Percentiles rank a stretch among this genome's conserved stretches.
Conservation (phyloP, 306 rosid genomes). For the Glycine soja region DNA sequence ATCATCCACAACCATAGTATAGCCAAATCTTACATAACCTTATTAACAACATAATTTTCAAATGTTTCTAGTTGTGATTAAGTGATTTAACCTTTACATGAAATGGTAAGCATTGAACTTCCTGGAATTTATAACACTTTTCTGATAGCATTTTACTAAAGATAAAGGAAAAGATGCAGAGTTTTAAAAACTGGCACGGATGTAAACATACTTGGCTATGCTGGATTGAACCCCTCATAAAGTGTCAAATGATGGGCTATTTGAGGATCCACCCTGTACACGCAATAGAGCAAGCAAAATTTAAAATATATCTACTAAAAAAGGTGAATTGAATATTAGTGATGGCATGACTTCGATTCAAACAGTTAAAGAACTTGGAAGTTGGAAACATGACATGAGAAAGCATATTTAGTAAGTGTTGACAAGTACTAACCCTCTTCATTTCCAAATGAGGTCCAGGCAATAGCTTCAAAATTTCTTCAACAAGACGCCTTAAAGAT, state of each 20-base stretch:
- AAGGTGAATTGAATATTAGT: no score
- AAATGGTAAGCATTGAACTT: conserved; percentile 35
- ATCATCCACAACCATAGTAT: no score
- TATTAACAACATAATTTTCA: no score
- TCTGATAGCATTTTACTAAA: conserved; percentile 20
- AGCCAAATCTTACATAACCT: no score
- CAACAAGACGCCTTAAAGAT: conserved; percentile 89
- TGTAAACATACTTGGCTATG: conserved; percentile 68
- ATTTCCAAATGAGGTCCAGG: conserved; percentile 98
- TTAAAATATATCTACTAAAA: conserved; percentile 19
- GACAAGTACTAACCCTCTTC: conserved; percentile 70
- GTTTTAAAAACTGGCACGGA: conserved; percentile 45
- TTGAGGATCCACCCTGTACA: conserved; percentile 82
- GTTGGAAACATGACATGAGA: conserved; percentile 29
- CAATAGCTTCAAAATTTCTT: conserved; percentile 87
- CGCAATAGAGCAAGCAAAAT: conserved; percentile 40
- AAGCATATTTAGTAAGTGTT: no score
- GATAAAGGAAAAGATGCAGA: conserved; percentile 36
- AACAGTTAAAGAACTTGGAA: conserved; percentile 41
- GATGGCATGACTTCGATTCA: no score
- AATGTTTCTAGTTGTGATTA: no score
- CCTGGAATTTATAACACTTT: conserved; percentile 25
- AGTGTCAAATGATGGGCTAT: conserved; percentile 77
- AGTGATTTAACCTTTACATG: conserved; percentile 39
- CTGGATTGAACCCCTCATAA: conserved; percentile 71